Evolutionary conservation across 306 rosid genomes (phyloP).

Genomic region (Dalbergia oliveri): DNA sequence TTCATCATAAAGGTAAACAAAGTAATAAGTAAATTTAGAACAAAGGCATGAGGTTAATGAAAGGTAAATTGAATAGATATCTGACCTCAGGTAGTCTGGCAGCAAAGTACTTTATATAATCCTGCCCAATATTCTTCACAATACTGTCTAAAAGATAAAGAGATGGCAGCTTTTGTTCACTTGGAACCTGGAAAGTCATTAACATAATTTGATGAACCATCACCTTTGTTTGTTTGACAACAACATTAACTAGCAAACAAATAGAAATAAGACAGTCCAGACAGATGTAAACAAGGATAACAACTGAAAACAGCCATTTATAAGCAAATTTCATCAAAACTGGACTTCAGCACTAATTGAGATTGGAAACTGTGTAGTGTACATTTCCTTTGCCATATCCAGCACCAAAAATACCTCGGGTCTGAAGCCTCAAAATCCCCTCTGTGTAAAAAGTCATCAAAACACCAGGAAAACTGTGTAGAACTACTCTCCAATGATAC

Average conservation of each 20-base stretch:
- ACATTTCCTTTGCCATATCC: constrained; percentile 2
- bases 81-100: constrained; percentile 93
- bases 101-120: constrained; percentile 91
- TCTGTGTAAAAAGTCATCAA: neutral
- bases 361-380: neutral
- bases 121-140: constrained; percentile 97
- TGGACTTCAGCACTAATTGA: constrained; percentile 8
- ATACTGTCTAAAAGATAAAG: constrained; percentile 99
- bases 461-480: too few species aligned
- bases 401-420: neutral
- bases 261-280: constrained; percentile 31
- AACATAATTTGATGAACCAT: constrained; percentile 38
- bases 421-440: constrained; percentile 8
- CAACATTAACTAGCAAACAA: constrained; percentile 10
- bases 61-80: constrained; percentile 45
- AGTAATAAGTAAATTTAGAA: neutral
- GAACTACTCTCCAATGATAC: too few species aligned
- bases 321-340: constrained; percentile 23
- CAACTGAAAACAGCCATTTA: constrained; percentile 2
- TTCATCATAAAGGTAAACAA: constrained; percentile 11
- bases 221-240: constrained; percentile 30
- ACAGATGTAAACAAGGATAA: constrained; percentile 31
- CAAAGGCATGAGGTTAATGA: constrained; percentile 17
- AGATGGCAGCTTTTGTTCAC: constrained; percentile 95
- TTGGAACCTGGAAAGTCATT: constrained; percentile 80